phyloP scores from a whole-genome alignment of 139 green algal genomes.

The Coelastrella sp. region DNA sequence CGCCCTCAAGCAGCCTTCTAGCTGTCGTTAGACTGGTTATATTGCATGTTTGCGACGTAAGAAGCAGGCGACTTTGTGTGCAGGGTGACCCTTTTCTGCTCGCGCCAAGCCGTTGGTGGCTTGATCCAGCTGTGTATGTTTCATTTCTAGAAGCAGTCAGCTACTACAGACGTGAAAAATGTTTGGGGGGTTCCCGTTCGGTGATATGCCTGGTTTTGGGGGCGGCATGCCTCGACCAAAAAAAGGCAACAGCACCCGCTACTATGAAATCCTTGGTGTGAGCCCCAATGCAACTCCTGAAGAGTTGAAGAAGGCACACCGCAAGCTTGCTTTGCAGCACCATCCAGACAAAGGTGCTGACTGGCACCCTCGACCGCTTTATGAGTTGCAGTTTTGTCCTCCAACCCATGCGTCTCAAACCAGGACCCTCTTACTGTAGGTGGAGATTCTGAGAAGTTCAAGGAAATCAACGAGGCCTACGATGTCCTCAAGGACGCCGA shows the following conservation, averaged over 20 bases:
- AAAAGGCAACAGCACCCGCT: slow-evolving; percentile 65
- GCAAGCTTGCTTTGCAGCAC: slow-evolving; percentile 87
- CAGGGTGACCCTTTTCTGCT: background rate
- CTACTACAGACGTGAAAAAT: slow-evolving; percentile 1
- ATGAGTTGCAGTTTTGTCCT: background rate
- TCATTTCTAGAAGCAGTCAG: background rate
- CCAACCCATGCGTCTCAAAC: background rate
- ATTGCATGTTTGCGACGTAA: background rate
- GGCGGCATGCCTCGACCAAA: slow-evolving; percentile 48
- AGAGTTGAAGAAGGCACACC: slow-evolving; percentile 92
- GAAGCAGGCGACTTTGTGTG: background rate
- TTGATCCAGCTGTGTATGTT: background rate
- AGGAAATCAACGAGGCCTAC: slow-evolving; percentile 98
- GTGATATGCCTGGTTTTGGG: slow-evolving; percentile 31
- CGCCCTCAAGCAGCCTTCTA: too few species aligned
- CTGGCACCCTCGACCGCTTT: background rate
- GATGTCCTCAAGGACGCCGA: slow-evolving; percentile 96
- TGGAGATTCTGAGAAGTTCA: slow-evolving; percentile 96
- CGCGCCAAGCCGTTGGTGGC: background rate
- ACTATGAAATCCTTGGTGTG: slow-evolving; percentile 96
- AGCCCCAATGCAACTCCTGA: slow-evolving; percentile 72
- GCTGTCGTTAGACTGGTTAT: background rate
- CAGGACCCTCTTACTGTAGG: slow-evolving; percentile 59
- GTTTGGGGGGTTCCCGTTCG: slow-evolving; percentile 61
- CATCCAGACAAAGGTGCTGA: slow-evolving; percentile 89